phyloP scores from a whole-genome alignment of 495 filamentous ascomycete genomes.

The Echria macrotheca region DNA sequence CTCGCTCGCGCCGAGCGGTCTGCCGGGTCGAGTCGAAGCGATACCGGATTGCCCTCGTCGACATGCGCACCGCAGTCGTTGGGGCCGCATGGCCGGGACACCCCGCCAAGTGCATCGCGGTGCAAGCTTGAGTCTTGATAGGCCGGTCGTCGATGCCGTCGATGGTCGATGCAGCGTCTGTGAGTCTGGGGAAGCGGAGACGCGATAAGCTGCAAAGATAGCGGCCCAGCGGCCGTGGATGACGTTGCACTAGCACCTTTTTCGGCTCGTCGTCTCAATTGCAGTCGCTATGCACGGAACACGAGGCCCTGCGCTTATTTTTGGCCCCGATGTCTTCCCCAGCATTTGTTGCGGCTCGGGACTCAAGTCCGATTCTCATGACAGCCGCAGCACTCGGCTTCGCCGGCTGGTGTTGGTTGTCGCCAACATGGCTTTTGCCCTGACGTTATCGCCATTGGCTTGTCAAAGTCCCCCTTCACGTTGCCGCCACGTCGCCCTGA shows the following conservation, averaged over 20 bases:
- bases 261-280: neutral
- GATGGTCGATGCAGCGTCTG: neutral
- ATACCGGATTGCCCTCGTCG: neutral
- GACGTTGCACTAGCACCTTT: neutral
- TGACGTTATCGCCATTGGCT: neutral
- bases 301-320: slow-evolving; percentile 6
- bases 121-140: neutral
- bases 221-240: slow-evolving; percentile 5
- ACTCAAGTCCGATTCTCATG: neutral
- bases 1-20: neutral
- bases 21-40: neutral
- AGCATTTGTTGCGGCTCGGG: neutral
- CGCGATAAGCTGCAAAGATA: slow-evolving; percentile 12
- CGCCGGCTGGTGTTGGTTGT: neutral
- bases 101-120: neutral
- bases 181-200: slow-evolving; percentile 12
- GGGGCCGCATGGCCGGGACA: neutral
- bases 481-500: neutral
- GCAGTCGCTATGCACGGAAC: neutral
- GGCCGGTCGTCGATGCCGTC: neutral
- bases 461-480: neutral
- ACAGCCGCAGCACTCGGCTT: neutral
- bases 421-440: no score
- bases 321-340: neutral
- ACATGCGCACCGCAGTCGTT: neutral